Evolutionary conservation across 2,329 filamentous ascomycete genomes (phyloP).

Genomic region (Neophaeococcomyces mojaviensis): DNA sequence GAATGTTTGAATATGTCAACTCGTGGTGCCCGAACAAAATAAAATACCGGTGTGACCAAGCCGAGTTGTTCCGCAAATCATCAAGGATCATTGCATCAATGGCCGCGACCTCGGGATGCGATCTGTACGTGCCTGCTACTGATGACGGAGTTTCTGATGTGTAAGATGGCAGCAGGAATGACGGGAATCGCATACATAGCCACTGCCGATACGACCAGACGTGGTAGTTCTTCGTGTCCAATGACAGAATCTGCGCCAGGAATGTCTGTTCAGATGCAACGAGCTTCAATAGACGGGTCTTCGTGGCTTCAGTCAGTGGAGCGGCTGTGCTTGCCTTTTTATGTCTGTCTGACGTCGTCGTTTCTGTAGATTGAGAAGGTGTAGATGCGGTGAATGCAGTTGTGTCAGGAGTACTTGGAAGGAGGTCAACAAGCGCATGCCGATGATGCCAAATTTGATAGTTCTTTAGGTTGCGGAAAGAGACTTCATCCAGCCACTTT

Average conservation of each 20-base stretch:
- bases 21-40: conserved; percentile 62
- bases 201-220: conserved; percentile 93
- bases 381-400: conserved; percentile 28
- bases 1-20: conserved; percentile 21
- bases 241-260: conserved; percentile 68
- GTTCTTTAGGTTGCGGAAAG: conserved; percentile 83
- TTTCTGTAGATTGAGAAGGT: neutral
- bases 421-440: conserved; percentile 49
- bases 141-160: neutral
- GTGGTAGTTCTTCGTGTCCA: conserved; percentile 96
- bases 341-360: neutral
- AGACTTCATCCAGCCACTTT: conserved; percentile 76
- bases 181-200: conserved; percentile 56
- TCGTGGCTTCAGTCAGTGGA: neutral
- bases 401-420: conserved; percentile 40
- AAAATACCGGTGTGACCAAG: conserved; percentile 96
- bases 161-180: conserved; percentile 12
- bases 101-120: conserved; percentile 55
- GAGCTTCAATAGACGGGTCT: neutral
- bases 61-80: conserved; percentile 92
- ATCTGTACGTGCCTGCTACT: conserved; percentile 43
- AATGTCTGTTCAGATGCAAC: conserved; percentile 61
- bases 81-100: conserved; percentile 65
- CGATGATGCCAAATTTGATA: conserved; percentile 91
- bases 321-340: too few species aligned